Evolutionary conservation across 495 filamentous ascomycete genomes (phyloP), one percentile per base, ranked within the genome.

Genomic region (Penicillium cosmopolitanum): DNA sequence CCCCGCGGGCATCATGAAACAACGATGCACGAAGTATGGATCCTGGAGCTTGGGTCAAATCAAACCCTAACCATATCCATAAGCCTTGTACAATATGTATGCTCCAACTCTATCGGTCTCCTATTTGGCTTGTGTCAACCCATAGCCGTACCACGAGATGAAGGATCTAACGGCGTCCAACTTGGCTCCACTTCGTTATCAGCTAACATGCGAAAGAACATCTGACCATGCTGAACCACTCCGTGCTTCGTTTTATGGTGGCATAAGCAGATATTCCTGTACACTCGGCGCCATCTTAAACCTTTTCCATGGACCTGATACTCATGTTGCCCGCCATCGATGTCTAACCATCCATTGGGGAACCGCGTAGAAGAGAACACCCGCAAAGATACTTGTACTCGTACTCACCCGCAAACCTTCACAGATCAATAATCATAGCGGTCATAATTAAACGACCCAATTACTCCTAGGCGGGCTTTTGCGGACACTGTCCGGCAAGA

Each of bases 1-100:
- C 46, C 46, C 46, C 46, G 12, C 46, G 46, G 42, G n/a, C 21
- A 48, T 48, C 46, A 28, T 48, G 46, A 48, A 48, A 48, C 46
- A 28, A 19, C 46, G 46, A 48, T 48, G 21, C 9, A 19, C 23
- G 19, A 15, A 44, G 21, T 25, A 19, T 48, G 19, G 42, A 44
- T 44, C 42, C 46, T 28, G 46, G 10, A 44, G 42, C 46, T 25
- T 48, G 46, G 46, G 21, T 48, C 46, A 25, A 28, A 21, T 46
- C 16, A 48, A 28, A 48, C 46, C 16, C 36, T 40, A 40, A 21
- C 16, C 43, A 46, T 18, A 19, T 10, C 43, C 18, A 21, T 46
- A 18, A 46, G 12, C 18, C 15, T 46, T 46, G 8, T 16, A 46
- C 46, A 19, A 19, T 21, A n/a, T 16, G 12, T 5, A 23, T n/a